These are phyloP conservation scores for Botrytis cinerea DNA, from an alignment of 2,329 filamentous ascomycete species.

Conservation along the genomic window DNA sequence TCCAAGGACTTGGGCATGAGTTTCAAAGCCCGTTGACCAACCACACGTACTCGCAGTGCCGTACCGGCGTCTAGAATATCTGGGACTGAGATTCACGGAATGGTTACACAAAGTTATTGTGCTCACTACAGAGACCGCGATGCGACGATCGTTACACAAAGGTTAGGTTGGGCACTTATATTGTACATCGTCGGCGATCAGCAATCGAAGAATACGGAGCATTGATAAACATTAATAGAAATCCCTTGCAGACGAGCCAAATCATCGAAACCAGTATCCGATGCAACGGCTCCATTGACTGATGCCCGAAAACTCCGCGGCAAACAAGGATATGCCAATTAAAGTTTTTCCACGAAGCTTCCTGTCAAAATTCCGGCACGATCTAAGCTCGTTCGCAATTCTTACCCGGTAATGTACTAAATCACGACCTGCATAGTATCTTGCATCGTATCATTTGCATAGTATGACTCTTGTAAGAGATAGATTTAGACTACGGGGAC, in stretches of 20 bases:
- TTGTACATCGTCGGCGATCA: background rate
- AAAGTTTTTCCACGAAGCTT: background rate
- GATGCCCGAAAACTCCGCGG: constrained; percentile 4
- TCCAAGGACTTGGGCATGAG: background rate
- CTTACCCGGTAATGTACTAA: background rate
- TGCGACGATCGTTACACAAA: background rate
- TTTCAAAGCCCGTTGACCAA: background rate
- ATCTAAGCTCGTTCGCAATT: constrained; percentile 1
- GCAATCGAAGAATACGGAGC: background rate
- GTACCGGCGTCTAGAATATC: background rate
- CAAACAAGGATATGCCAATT: background rate
- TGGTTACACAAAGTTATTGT: background rate
- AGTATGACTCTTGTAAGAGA: background rate
- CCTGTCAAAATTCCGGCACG: background rate
- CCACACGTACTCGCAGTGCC: background rate
- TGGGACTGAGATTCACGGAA: background rate
- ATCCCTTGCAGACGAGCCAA: constrained; percentile 6
- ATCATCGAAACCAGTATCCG: background rate
- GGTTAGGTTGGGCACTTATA: background rate
- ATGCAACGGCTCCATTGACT: constrained; percentile 3
- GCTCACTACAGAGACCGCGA: background rate
- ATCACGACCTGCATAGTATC: background rate
- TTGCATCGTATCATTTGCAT: constrained; percentile 3
- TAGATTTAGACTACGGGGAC: constrained; percentile 12
- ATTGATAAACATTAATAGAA: background rate